These are phyloP conservation scores for Plasmodium berghei DNA, from an alignment of 169 alveolate genomes.

Conservation along the genomic window DNA sequence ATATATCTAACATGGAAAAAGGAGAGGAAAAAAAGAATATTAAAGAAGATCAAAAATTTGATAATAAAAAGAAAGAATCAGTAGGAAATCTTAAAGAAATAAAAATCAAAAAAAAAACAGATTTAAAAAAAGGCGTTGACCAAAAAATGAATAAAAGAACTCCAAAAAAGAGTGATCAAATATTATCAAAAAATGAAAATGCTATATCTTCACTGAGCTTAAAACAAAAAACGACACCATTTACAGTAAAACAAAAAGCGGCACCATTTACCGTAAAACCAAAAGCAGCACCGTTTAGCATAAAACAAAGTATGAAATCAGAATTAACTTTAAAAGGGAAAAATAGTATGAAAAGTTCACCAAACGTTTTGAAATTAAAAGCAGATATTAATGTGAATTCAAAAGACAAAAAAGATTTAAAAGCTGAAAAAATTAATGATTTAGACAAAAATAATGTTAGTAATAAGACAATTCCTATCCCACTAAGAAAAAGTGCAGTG, in stretches of 20 bases:
- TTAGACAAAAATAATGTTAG: constrained; percentile 27
- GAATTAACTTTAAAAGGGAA: constrained; percentile 21
- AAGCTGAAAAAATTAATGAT: constrained; percentile 44
- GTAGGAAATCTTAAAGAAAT: constrained; percentile 17
- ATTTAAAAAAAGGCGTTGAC: constrained; percentile 26
- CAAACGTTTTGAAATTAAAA: constrained; percentile 24
- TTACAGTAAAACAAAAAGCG: constrained; percentile 3
- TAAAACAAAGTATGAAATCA: constrained; percentile 10
- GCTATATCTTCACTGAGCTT: not conserved
- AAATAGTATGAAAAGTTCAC: constrained; percentile 30
- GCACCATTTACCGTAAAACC: not conserved
- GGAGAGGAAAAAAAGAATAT: not conserved
- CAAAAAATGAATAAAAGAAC: constrained; percentile 25
- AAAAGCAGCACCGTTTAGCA: not conserved
- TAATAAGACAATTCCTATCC: not conserved
- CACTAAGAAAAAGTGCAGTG: constrained; percentile 41
- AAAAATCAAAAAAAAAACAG: constrained; percentile 28
- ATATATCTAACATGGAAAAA: not conserved
- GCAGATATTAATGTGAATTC: constrained; percentile 21
- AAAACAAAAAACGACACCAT: constrained; percentile 3
- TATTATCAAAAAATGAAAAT: constrained; percentile 4
- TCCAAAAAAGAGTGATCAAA: constrained; percentile 28
- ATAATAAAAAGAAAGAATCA: constrained; percentile 11
- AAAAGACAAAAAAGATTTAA: constrained; percentile 45
- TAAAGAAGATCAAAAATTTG: not conserved